These are phyloP conservation scores for Cyphellophora attinorum DNA, from an alignment of 2,329 filamentous ascomycete species.

Conservation along the genomic window DNA sequence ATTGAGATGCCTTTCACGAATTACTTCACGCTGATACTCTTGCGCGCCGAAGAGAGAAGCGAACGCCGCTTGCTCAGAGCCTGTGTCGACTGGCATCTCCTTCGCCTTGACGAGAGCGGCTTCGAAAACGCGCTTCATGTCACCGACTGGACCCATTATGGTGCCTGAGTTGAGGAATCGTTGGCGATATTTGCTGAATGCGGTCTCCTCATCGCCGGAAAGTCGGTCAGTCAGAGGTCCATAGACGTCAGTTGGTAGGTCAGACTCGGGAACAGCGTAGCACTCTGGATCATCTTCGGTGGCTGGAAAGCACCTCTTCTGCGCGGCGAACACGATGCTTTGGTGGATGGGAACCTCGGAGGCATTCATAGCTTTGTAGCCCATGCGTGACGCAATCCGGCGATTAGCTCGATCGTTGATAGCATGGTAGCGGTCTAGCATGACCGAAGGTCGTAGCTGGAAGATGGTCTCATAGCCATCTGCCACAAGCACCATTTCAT, in stretches of 20 bases:
- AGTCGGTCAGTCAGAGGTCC: conserved; percentile 33
- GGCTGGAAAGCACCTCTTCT: conserved; percentile 41
- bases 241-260: conserved; percentile 40
- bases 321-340: conserved; percentile 46
- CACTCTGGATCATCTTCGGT: conserved; percentile 39
- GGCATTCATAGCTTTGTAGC: conserved; percentile 20
- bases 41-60: conserved; percentile 45
- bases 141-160: conserved; percentile 41
- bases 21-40: conserved; percentile 39
- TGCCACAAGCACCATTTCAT: conserved; percentile 54
- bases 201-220: conserved; percentile 18
- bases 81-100: conserved; percentile 22
- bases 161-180: conserved; percentile 40
- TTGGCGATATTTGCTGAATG: conserved; percentile 29
- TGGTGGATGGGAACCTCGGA: conserved; percentile 25
- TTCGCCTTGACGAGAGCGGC: conserved; percentile 26
- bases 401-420: conserved; percentile 44
- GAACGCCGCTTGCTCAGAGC: conserved; percentile 38
- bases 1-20: conserved; percentile 25
- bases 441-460: conserved; percentile 53
- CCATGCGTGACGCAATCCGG: conserved; percentile 42
- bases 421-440: conserved; percentile 53
- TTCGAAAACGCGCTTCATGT: conserved; percentile 17
- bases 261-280: conserved; percentile 41
- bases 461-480: conserved; percentile 58